Percentiles rank a stretch among this genome's conserved stretches.
Conservation (phyloP, 768 basidiomycete species). For the Amanita polypyramis region DNA sequence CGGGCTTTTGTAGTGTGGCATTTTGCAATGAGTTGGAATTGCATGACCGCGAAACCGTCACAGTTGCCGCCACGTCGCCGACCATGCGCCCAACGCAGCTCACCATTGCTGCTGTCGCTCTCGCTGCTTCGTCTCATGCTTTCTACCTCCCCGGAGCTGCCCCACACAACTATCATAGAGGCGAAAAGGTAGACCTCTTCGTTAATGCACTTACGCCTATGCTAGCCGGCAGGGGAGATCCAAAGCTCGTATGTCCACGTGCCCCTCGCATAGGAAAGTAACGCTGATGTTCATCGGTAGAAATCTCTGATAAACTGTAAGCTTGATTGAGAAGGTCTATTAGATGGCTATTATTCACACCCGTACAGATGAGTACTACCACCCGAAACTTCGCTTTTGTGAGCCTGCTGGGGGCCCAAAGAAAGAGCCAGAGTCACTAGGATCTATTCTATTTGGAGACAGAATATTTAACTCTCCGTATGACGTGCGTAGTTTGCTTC, state of each 20-base stretch:
- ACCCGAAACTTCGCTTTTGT: slow-evolving; percentile 80
- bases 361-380: slow-evolving; percentile 82
- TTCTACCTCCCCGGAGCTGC: slow-evolving; percentile 94
- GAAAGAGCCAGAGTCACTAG: slow-evolving; percentile 76
- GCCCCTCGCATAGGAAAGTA: not conserved
- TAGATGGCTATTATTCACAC: slow-evolving; percentile 1
- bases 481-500: slow-evolving; percentile 41
- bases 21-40: slow-evolving; percentile 75
- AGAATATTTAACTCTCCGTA: slow-evolving; percentile 88
- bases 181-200: slow-evolving; percentile 68
- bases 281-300: slow-evolving; percentile 25
- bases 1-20: slow-evolving; percentile 77
- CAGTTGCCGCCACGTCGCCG: not conserved
- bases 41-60: slow-evolving; percentile 35
- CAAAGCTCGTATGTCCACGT: slow-evolving; percentile 56
- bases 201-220: slow-evolving; percentile 90
- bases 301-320: slow-evolving; percentile 88
- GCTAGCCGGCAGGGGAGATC: slow-evolving; percentile 52
- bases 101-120: slow-evolving; percentile 12
- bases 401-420: slow-evolving; percentile 61
- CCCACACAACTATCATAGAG: slow-evolving; percentile 66
- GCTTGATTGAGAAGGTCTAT: slow-evolving; percentile 12
- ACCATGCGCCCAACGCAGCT: slow-evolving; percentile 17
- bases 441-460: slow-evolving; percentile 95
- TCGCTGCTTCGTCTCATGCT: slow-evolving; percentile 29